These are phyloP conservation scores for Nakazawaea anatomiae DNA, from an alignment of 805 yeast genomes.

Conservation along the genomic window DNA sequence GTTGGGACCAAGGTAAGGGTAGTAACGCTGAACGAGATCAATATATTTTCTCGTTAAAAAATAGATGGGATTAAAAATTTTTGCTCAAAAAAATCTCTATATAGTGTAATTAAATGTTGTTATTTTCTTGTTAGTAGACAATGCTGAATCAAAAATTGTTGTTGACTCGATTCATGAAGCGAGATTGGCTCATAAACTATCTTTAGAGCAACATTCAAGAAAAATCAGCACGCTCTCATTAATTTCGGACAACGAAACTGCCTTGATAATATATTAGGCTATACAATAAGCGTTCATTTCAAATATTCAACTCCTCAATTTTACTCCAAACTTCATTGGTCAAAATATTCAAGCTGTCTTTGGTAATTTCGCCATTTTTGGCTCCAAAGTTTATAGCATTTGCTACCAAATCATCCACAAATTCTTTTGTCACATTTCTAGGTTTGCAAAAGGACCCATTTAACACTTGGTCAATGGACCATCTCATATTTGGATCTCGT, in stretches of 20 bases:
- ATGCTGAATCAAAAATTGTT: no score
- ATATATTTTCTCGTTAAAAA: no score
- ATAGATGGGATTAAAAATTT: no score
- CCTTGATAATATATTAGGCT: no score
- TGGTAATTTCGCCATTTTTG: slow-evolving; percentile 24
- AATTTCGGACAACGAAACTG: no score
- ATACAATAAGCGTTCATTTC: not conserved
- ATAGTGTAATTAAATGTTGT: no score
- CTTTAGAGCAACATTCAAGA: no score
- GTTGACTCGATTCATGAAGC: no score
- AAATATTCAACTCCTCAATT: slow-evolving; percentile 29
- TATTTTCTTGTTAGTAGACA: no score
- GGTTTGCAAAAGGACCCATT: slow-evolving; percentile 68
- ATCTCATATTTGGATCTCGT: slow-evolving; percentile 63
- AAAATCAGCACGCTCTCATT: no score
- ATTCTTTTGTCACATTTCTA: slow-evolving; percentile 58
- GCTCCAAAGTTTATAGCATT: slow-evolving; percentile 74
- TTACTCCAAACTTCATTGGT: slow-evolving; percentile 57
- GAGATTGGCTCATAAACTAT: no score
- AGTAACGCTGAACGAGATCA: not conserved
- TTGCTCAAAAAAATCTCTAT: no score
- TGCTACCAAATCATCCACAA: slow-evolving; percentile 64
- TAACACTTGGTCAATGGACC: slow-evolving; percentile 58
- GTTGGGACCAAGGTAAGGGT: slow-evolving; percentile 77
- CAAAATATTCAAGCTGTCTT: slow-evolving; percentile 35